Base-by-base conservation (phyloP, 257 asterid species). In the Ophiorrhiza pumila region DNA sequence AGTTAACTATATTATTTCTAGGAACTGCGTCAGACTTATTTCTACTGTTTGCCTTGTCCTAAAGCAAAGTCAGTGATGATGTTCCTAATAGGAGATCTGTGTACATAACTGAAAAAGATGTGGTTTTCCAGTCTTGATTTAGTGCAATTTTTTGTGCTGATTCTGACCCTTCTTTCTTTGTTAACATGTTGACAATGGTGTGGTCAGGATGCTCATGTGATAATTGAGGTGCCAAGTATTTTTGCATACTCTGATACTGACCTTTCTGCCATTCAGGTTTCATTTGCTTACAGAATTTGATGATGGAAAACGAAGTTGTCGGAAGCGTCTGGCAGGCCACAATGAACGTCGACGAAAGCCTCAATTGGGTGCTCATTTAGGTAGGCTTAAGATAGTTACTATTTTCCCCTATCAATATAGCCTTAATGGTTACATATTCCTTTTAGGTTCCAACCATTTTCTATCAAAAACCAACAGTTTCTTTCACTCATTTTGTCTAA, bases 281-380 rank as follows among this genome's bases (percentile, higher is more conserved):
- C 96, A 90, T 68, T 31, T 80, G 66, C 79, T 88, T 46, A 80
- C 83, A 6, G 90, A 86, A 83, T 90, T 90, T 60, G 94, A 90
- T 69, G 89, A 85, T 65, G 87, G 85, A 49, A 90, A 90, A 68
- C 90, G 96, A 10, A 90, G 94, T 55, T 90, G 96, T 71, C 89
- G 96, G 43, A 85, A 86, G 71, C 88, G 96, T 76, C 88, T 90
- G 0, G 92, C 90, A 18, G 92, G 92, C 65, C 96, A 90, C 79
- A 90, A 90, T 31, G 78, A 85, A 71, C 87, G 96, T 4, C 75
- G 96, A 18, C 75, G 96, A 71, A 90, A 86, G 82, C 90, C 91
- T 80, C 91, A 83, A 20, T 71, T 86, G 18, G 80, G 80, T 71
- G 4, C 84, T 77, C 82, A 68, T 79, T 80, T 82, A 18, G 87